Evolutionary conservation across 257 asterid species (phyloP), one percentile per base, ranked within the genome.

Genomic region (Nicotiana benthamiana): DNA sequence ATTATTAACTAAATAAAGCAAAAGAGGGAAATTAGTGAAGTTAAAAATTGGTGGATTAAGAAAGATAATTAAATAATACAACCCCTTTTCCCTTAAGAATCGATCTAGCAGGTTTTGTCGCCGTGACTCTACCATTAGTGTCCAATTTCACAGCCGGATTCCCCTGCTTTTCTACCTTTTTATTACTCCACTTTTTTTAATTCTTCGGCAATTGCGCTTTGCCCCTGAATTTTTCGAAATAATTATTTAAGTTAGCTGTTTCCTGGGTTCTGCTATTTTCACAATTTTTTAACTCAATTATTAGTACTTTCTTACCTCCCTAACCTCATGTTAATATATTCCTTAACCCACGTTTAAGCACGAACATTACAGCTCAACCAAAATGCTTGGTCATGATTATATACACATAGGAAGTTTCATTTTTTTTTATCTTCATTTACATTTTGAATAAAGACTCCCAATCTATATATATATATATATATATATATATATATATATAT

Each of bases 311-410:
- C 77, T 63, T 64, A 32, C 88, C 83, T 52, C 54, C 57, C 32
- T 12, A 85, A 72, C 80, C 81, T 83, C 98, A 93, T 88, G 98
- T 88, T 90, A 91, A 86, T 89, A 86, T 93, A 91, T 93, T 93
- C 98, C 94, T 79, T 84, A 86, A 88, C 89, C 93, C 98, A 94
- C 96, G 97, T 94, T 94, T 86, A 78, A 75, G 90, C 97, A 94
- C 98, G 96, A 94, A 81, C 89, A 79, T 85, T 90, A 94, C 98
- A 94, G 97, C 97, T 94, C 87, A 91, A 87, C 86, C 80, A 13
- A 84, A n/a, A 6, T 51, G 88, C 86, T 46, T n/a, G 85, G 87
- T 79, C 84, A 70, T 15, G 85, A 88, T 90, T 79, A 59, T 61
- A 34, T 48, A 85, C 92, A 87, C 91, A 43, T 43, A 22, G 11